Evolutionary conservation across 169 alveolate genomes (phyloP), one percentile per base, ranked within the genome.

Genomic region (Cryptosporidium sp.): DNA sequence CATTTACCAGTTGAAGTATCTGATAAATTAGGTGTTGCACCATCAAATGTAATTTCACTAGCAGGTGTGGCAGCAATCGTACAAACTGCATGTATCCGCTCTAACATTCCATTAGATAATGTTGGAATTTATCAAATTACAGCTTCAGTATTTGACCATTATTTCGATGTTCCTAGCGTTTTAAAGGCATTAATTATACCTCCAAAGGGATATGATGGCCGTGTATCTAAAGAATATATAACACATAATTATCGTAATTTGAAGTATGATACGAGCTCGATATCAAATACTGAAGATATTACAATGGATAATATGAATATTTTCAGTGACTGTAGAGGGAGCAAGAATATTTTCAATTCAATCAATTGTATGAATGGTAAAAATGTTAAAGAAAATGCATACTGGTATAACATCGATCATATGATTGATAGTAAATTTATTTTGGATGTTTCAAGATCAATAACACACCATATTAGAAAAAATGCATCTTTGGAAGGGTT

Each of bases 131-230:
- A 80, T 31, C 89, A 80, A 62, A 80, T 80, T 39, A 80, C 89
- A 21, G 89, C 89, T 58, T 80, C 89, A 9, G 89, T 80, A 80
- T 80, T 80, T 80, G 89, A 80, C 62, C 89, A 80, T 31, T 80
- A 80, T 33, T 80, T 80, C 23, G 89, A 80, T 62, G 89, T 80
- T 7, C 89, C 89, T 10, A 80, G 89, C 45, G 89, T 80, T 39
- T 3, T 80, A 9, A 59, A 65, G 16, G 89, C 89, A 41, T 48
- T 80, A 12, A 80, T 80, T 14, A 80, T 80, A 37, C 89, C 89
- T 59, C 89, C 89, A 62, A 80, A 80, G 37, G 89, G 74, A 61
- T 80, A 80, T 80, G 89, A 80, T 80, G 89, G 89, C 14, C 73
- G 89, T 41, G 89, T 80, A 41, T 80, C 89, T 33, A 80, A 65